Conservation (phyloP, 495 filamentous ascomycete genomes). For the Letharia lupina region DNA sequence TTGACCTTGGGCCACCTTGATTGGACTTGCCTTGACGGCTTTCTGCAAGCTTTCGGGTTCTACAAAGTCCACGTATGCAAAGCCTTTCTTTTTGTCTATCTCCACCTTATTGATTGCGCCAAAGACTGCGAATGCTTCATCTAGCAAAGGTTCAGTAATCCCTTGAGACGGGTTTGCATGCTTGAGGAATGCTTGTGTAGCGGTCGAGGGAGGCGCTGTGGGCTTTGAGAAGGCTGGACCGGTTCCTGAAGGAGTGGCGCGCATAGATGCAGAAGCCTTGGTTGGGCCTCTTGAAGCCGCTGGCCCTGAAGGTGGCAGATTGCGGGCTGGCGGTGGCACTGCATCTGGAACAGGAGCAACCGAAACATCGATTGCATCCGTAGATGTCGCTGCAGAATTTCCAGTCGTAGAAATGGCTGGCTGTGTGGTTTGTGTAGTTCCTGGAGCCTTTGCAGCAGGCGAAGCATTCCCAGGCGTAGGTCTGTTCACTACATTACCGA, state of each 20-base stretch:
- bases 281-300: conserved; percentile 29
- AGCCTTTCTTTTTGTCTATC: conserved; percentile 87
- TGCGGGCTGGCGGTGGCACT: conserved; percentile 18
- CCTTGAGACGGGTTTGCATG: conserved; percentile 88
- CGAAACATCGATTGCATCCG: conserved; percentile 6
- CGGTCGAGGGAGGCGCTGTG: conserved; percentile 38
- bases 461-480: conserved; percentile 45
- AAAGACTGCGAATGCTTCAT: conserved; percentile 59
- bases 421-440: conserved; percentile 14
- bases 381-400: neutral
- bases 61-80: conserved; percentile 81
- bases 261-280: conserved; percentile 33
- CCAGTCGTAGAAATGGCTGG: conserved; percentile 6
- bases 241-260: conserved; percentile 21
- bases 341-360: conserved; percentile 6
- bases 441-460: conserved; percentile 28
- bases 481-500: conserved; percentile 30
- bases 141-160: conserved; percentile 70
- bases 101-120: conserved; percentile 69
- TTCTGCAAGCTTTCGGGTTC: conserved; percentile 60
- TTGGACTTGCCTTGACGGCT: conserved; percentile 72
- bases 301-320: conserved; percentile 29
- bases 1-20: conserved; percentile 71
- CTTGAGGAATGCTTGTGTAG: conserved; percentile 83
- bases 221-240: conserved; percentile 17